These are phyloP conservation scores for Xylaria nigripes DNA, from an alignment of 495 filamentous ascomycete species.

Conservation along the genomic window DNA sequence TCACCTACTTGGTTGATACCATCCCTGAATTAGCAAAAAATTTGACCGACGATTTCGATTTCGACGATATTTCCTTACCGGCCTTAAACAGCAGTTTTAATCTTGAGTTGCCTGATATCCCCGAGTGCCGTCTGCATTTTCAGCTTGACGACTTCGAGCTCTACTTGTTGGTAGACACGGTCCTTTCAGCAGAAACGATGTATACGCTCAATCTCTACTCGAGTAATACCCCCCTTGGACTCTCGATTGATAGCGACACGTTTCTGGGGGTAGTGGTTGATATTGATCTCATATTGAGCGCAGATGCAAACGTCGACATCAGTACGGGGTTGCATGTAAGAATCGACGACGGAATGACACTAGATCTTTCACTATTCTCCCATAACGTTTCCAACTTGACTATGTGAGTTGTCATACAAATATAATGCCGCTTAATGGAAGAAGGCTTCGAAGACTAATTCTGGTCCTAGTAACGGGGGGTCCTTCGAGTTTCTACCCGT, in stretches of 20 bases:
- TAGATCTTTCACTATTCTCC: constrained; percentile 39
- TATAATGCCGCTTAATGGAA: not conserved
- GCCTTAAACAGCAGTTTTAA: constrained; percentile 31
- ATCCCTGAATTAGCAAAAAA: constrained; percentile 11
- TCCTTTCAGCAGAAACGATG: constrained; percentile 32
- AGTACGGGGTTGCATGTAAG: constrained; percentile 45
- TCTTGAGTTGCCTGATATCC: constrained; percentile 34
- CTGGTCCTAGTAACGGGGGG: constrained; percentile 35
- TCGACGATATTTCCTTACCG: constrained; percentile 29
- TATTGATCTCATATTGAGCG: constrained; percentile 42
- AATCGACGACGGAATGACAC: constrained; percentile 37
- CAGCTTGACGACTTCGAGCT: constrained; percentile 45
- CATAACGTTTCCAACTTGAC: constrained; percentile 37
- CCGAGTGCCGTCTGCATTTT: constrained; percentile 35
- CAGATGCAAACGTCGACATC: constrained; percentile 39
- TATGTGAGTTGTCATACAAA: constrained; percentile 29
- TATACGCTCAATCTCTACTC: constrained; percentile 44
- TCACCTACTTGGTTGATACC: constrained; percentile 23
- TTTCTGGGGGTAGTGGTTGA: constrained; percentile 36
- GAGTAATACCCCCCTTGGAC: constrained; percentile 36
- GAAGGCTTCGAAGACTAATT: not conserved
- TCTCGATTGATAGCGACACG: constrained; percentile 30
- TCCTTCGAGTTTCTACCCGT: constrained; percentile 52
- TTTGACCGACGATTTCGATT: constrained; percentile 24
- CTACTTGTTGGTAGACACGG: constrained; percentile 43